phyloP scores from a whole-genome alignment of 2,329 filamentous ascomycete genomes.

The Sarocladium strictum region DNA sequence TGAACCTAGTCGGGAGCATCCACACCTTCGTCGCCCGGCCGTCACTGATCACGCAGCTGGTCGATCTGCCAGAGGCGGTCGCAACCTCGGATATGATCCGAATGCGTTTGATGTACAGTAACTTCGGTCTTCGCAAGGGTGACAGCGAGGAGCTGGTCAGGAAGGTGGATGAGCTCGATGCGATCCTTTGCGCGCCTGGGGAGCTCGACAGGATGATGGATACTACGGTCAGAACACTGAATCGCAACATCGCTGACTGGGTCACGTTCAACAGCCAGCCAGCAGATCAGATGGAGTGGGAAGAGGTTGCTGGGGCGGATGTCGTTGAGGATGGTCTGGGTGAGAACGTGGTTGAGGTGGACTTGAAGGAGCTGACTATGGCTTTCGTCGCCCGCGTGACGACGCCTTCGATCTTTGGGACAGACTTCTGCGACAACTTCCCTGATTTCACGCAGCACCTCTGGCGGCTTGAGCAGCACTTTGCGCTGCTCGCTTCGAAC shows the following conservation, averaged over 20 bases:
- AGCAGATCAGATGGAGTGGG: slow-evolving; percentile 33
- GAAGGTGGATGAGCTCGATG: neutral
- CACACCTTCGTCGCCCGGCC: slow-evolving; percentile 30
- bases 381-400: slow-evolving; percentile 30
- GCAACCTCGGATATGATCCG: slow-evolving; percentile 21
- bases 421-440: slow-evolving; percentile 34
- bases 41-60: slow-evolving; percentile 20
- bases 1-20: slow-evolving; percentile 24
- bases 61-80: slow-evolving; percentile 21
- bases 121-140: slow-evolving; percentile 25
- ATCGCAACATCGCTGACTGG: slow-evolving; percentile 25
- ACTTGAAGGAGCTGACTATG: slow-evolving; percentile 26
- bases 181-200: slow-evolving; percentile 10
- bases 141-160: slow-evolving; percentile 7
- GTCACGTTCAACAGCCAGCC: slow-evolving; percentile 32
- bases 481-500: slow-evolving; percentile 24
- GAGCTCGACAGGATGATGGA: slow-evolving; percentile 12
- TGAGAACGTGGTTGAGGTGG: slow-evolving; percentile 24
- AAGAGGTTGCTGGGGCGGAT: slow-evolving; percentile 25
- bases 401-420: slow-evolving; percentile 30
- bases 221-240: slow-evolving; percentile 18
- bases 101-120: slow-evolving; percentile 21
- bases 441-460: slow-evolving; percentile 30
- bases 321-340: slow-evolving; percentile 21
- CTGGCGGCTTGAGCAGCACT: slow-evolving; percentile 30